Conservation (phyloP, 345 rosid species). For the Moricandia arvensis region DNA sequence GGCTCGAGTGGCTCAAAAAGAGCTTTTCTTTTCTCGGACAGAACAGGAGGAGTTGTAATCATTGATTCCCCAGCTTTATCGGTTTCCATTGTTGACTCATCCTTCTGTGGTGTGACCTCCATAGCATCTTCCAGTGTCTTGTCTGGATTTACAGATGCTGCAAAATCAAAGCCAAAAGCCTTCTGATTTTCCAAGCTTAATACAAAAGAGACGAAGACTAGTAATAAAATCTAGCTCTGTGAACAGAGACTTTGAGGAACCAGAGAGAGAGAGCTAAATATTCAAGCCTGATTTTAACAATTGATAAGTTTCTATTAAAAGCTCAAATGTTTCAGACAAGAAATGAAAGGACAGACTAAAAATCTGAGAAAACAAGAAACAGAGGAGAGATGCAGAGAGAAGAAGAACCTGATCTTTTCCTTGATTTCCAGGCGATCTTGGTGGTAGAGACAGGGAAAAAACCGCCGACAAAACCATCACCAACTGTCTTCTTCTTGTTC, state of each 20-base stretch:
- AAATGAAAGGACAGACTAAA: background rate
- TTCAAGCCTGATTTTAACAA: slow-evolving; percentile 1
- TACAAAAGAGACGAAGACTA: background rate
- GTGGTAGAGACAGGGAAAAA: slow-evolving; percentile 72
- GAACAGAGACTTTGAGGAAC: background rate
- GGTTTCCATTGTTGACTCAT: slow-evolving; percentile 39
- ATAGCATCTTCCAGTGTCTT: slow-evolving; percentile 40
- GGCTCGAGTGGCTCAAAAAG: slow-evolving; percentile 92
- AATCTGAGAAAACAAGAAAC: slow-evolving; percentile 9
- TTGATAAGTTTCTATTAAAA: background rate
- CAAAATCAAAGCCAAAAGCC: background rate
- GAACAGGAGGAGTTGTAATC: slow-evolving; percentile 37
- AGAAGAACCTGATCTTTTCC: slow-evolving; percentile 68
- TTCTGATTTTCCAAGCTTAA: background rate
- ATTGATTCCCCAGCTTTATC: slow-evolving; percentile 33
- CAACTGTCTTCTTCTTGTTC: slow-evolving; percentile 42
- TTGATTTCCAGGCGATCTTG: slow-evolving; percentile 75
- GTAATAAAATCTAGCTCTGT: no score
- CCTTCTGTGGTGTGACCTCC: slow-evolving; percentile 47
- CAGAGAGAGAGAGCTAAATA: background rate
- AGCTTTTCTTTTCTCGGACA: slow-evolving; percentile 77
- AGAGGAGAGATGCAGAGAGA: background rate
- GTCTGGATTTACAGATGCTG: slow-evolving; percentile 29
- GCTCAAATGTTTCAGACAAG: background rate
- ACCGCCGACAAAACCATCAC: slow-evolving; percentile 52